Base-by-base conservation (phyloP, 139 green algal genomes). In the Astrephomene gubernaculifera region DNA sequence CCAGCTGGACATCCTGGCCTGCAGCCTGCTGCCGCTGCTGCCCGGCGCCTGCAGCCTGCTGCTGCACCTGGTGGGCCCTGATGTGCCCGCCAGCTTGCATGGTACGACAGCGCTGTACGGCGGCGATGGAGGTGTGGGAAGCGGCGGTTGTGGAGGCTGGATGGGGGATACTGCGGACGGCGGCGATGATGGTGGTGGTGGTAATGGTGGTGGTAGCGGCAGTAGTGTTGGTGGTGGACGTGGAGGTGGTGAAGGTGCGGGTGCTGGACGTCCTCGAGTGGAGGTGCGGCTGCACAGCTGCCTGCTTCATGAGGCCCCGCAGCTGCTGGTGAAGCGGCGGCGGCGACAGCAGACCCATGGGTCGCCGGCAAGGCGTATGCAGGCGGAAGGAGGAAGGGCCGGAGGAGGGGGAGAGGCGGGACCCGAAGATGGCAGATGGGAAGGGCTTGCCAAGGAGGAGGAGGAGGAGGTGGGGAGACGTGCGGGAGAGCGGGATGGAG, bases 11-110 rank as follows among this genome's bases (percentile, higher is more conserved):
- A 38, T 35, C n/a, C 83, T 88, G 29, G 53, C 79, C 5, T n/a
- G n/a, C n/a, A 74, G 60, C 52, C 86, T 92, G 33, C 73, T 86
- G 71, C 73, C 71, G 64, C 79, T 91, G 78, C 84, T 91, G 64
- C 79, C 72, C 2, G 36, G 8, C 64, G 33, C 9, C 44, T 53
- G 24, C 44, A 68, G 44, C 8, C 44, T 85, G 63, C 44, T 39
- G 36, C 44, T 85, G 33, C 44, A 39, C 64, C 53, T 85, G 63
- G 64, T 76, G 33, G 79, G 79, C 0, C 79, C 79, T 2, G 64
- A 85, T 33, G 64, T 85, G 45, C 79, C 79, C 14, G 3, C 3
- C 44, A 2, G 41, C 31, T 33, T 76, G 64, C 29, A 85, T 24
- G 79, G 64, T 7, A 33, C 33, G 1, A 19, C 36, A 1, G 10